Evolutionary conservation across 306 rosid species (phyloP).

Genomic region (Fagus sylvatica): DNA sequence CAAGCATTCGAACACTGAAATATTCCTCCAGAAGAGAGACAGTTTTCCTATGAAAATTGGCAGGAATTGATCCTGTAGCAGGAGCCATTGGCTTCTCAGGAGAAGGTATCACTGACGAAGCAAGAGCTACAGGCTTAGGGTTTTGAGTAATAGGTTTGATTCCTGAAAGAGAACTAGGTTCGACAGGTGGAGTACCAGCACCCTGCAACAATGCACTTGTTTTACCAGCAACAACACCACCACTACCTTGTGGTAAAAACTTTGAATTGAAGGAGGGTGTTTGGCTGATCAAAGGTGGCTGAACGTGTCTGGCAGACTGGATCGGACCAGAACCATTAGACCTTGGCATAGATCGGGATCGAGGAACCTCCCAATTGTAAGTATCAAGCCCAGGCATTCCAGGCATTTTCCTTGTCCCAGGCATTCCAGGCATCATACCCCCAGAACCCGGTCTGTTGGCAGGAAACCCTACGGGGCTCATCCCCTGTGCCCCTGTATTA

Average conservation of each 20-base stretch:
- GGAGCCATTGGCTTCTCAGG: too few relatives aligned
- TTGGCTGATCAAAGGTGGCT: too few relatives aligned
- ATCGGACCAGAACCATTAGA: too few relatives aligned
- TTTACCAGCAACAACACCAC: slow-evolving; percentile 27
- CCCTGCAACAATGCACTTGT: slow-evolving; percentile 14
- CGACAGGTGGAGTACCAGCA: slow-evolving; percentile 17
- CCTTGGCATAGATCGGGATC: too few relatives aligned
- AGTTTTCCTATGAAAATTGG: slow-evolving; percentile 32
- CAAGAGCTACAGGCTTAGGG: slow-evolving; percentile 12
- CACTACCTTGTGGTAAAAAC: slow-evolving; percentile 44
- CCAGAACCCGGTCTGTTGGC: too few relatives aligned
- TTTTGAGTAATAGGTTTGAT: slow-evolving; percentile 16
- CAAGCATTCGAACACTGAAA: slow-evolving; percentile 39
- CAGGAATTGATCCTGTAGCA: slow-evolving; percentile 6
- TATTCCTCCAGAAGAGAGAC: slow-evolving; percentile 44
- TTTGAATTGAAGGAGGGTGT: slow-evolving; percentile 20
- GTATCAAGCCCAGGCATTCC: too few relatives aligned
- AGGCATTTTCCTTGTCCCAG: too few relatives aligned
- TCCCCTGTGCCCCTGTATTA: too few relatives aligned
- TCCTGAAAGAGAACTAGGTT: slow-evolving; percentile 2
- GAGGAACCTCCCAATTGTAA: too few relatives aligned
- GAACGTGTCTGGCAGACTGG: too few relatives aligned
- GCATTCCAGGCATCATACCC: too few relatives aligned
- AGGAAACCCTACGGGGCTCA: too few relatives aligned
- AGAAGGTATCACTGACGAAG: background rate